Evolutionary conservation across 2,329 filamentous ascomycete genomes (phyloP), one percentile per base, ranked within the genome.

Genomic region (Stagonosporopsis rhizophila): DNA sequence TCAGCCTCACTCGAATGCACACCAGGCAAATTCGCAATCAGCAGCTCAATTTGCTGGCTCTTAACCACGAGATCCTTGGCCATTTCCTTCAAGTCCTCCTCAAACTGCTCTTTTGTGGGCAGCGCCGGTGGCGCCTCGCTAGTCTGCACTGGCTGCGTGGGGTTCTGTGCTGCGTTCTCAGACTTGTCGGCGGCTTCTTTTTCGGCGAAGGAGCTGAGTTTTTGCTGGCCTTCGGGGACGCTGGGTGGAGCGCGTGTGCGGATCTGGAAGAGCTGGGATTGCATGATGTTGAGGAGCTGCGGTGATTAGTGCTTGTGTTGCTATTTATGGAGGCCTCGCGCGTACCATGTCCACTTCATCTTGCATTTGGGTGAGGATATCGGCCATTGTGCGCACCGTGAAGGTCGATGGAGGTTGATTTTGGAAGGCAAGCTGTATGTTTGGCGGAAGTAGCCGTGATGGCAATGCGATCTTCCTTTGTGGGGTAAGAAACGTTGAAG

Each of bases 281-380:
- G 78, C 79, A 82, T 81, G 68, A 81, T 79, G 37, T 78, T 77
- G 19, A 80, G 72, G 34, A 82, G 77, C 78, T 82, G 59, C 15
- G 53, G 5, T 4, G 20, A 30, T 58, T 37, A 53, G 44, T 17
- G 4, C n/a, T 5, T 7, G 25, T 28, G 34, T 34, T 40, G n/a
- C n/a, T 12, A 20, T 38, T 38, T 30, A 28, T 44, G 19, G 35
- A 25, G 22, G 19, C 20, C 34, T 17, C 30, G 15, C 25, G 25
- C 76, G 30, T 79, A 91, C 90, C 83, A 92, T 87, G 70, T 95
- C 91, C 58, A 94, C 85, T 75, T 90, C 88, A 79, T 95, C 90
- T 77, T 96, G 91, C 55, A 95, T 82, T 75, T 95, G 91, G 1
- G 91, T 94, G 55, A 96, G 82, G 60, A 89, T 83, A 72, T 96